Base-by-base conservation (phyloP, 371 early-diverging fungal genomes). In the Apophysomyces variabilis region DNA sequence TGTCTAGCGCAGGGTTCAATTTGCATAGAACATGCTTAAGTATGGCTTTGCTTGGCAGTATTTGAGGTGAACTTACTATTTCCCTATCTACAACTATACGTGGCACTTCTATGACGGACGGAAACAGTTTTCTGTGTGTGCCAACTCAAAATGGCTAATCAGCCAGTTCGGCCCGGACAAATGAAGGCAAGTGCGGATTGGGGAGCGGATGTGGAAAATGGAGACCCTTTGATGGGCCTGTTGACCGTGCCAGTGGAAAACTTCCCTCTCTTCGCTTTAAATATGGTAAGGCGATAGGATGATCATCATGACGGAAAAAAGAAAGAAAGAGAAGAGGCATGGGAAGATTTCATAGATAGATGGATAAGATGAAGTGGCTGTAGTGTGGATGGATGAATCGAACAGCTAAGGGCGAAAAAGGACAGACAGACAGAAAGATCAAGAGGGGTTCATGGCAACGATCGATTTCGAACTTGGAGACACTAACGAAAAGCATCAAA, bases 231-330 rank as follows among this genome's bases (percentile, higher is more conserved):
- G 54, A 50, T 50, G 8, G 54, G 54, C 21, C 21, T 9, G 21
- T 50, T 26, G 54, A 21, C 54, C 54, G 54, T 21, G 54, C 54
- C 21, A 50, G 18, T 21, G 54, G 21, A 21, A 50, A 18, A 50
- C 54, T 50, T 50, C 54, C 54, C 54, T 50, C 54, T 50, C 54
- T 50, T 50, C 54, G 54, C 54, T 50, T 50, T 50, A 50, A 50
- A 50, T 26, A 50, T 50, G 54, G 54, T 50, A 50, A 50, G 54
- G 54, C 16, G 54, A 26, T 21, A 26, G 16, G 21, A 50, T 50
- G 3, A 26, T 26, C 32, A 26, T 26, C 32, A 26, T 3, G 16
- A 13, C n/a, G 3, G 46, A 13, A 7, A 45, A 45, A 7, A 13
- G 7, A 45, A 5, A 3, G 8, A 1, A 45, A 18, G 13, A 13